These are phyloP conservation scores for Apiotrichum mycotoxinovorans DNA, from an alignment of 1,284 basidiomycete species.

Conservation along the genomic window DNA sequence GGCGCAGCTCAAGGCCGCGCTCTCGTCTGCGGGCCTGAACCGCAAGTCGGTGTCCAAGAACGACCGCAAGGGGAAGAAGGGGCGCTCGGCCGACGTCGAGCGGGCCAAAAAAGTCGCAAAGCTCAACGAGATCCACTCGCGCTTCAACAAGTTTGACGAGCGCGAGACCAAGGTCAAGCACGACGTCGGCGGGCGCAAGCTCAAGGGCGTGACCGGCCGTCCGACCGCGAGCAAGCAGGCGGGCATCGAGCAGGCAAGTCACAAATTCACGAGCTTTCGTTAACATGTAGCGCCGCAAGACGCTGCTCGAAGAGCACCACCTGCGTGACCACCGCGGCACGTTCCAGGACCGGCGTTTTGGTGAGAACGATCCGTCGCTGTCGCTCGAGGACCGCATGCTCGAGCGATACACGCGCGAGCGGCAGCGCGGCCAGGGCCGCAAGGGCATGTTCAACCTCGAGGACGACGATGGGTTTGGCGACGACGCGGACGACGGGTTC, in stretches of 20 bases:
- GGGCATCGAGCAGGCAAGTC: constrained; percentile 78
- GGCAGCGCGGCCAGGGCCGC: constrained; percentile 62
- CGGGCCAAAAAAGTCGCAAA: constrained; percentile 73
- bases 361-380: constrained; percentile 88
- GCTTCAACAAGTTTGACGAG: constrained; percentile 89
- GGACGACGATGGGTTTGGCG: constrained; percentile 55
- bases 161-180: constrained; percentile 85
- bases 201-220: constrained; percentile 76
- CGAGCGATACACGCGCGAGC: constrained; percentile 89
- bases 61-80: constrained; percentile 59
- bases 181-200: constrained; percentile 79
- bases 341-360: constrained; percentile 90
- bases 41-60: constrained; percentile 52
- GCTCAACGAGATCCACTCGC: constrained; percentile 75
- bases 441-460: constrained; percentile 82
- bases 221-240: constrained; percentile 84
- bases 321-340: constrained; percentile 77
- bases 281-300: constrained; percentile 67
- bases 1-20: constrained; percentile 77
- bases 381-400: constrained; percentile 94
- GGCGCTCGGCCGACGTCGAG: constrained; percentile 63
- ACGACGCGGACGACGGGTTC: constrained; percentile 55
- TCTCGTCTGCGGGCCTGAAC: constrained; percentile 70
- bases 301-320: constrained; percentile 73
- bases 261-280: not conserved